These are phyloP conservation scores for Neobulgaria alba DNA, from an alignment of 2,329 filamentous ascomycete genomes.

Conservation along the genomic window DNA sequence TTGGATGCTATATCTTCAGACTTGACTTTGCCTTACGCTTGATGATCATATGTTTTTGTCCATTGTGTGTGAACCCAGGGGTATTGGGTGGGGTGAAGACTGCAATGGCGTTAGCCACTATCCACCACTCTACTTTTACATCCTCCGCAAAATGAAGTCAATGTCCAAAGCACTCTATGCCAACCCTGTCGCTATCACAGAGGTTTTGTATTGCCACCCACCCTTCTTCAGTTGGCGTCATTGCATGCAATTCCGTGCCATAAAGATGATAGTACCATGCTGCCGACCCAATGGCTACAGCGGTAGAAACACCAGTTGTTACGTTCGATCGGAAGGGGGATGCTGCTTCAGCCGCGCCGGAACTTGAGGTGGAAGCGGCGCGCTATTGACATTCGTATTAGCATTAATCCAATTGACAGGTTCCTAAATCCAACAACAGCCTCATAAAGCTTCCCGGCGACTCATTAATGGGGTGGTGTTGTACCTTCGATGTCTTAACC, in stretches of 20 bases:
- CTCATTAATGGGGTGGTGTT: constrained; percentile 41
- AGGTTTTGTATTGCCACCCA: constrained; percentile 53
- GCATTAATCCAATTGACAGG: constrained; percentile 22
- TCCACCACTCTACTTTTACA: too few relatives aligned
- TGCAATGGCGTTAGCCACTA: constrained; percentile 35
- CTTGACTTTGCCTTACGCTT: constrained; percentile 59
- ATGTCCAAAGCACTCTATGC: too few relatives aligned
- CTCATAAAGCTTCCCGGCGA: neutral
- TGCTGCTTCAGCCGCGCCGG: constrained; percentile 56
- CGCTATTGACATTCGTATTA: constrained; percentile 42
- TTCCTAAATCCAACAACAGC: neutral
- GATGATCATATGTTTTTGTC: constrained; percentile 94
- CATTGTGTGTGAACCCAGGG: constrained; percentile 93
- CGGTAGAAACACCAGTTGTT: constrained; percentile 78
- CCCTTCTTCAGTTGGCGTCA: constrained; percentile 96
- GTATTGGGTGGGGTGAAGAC: constrained; percentile 84
- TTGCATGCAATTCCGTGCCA: constrained; percentile 77
- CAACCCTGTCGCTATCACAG: too few relatives aligned
- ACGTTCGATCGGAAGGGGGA: constrained; percentile 77
- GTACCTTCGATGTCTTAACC: constrained; percentile 67
- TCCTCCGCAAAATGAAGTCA: too few relatives aligned
- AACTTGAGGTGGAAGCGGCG: constrained; percentile 56
- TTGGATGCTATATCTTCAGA: constrained; percentile 8
- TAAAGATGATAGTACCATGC: constrained; percentile 98
- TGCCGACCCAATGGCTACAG: constrained; percentile 77